A percentile compares a stretch with the other conserved stretches of the same genome.
These are phyloP conservation scores for Metrosideros polymorpha DNA, from an alignment of 441 rosid species.

Conservation along the genomic window DNA sequence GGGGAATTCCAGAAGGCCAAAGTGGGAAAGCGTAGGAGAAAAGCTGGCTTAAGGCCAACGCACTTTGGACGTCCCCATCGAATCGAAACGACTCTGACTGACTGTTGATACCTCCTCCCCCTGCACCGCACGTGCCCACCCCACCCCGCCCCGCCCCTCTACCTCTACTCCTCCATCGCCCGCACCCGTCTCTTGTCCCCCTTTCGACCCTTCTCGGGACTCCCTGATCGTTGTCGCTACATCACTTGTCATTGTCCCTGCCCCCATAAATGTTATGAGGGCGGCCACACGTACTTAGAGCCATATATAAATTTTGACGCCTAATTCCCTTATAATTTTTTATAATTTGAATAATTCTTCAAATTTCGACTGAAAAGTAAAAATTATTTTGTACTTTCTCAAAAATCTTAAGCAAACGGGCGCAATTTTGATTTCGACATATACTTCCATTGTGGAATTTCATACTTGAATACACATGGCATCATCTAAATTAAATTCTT, in stretches of 20 bases:
- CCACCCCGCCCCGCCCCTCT: accelerated
- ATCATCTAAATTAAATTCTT: not conserved
- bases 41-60: not conserved
- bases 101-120: not conserved
- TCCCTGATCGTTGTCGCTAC: not conserved
- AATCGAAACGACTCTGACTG: not conserved
- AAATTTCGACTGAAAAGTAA: not conserved
- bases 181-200: too few relatives aligned
- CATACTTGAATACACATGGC: not conserved
- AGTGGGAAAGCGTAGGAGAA: not conserved
- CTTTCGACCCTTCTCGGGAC: not conserved
- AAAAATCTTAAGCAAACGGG: not conserved
- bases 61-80: not conserved
- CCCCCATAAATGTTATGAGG: not conserved
- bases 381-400: not conserved
- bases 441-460: not conserved
- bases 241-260: not conserved
- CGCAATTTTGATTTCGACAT: not conserved
- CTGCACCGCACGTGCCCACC: not conserved
- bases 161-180: not conserved
- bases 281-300: too few relatives aligned
- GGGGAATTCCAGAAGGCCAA: not conserved
- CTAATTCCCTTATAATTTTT: not conserved
- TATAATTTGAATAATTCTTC: not conserved
- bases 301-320: not conserved